These are phyloP conservation scores for Triticum turgidum DNA, from an alignment of 176 grass and related monocot species.

Conservation along the genomic window DNA sequence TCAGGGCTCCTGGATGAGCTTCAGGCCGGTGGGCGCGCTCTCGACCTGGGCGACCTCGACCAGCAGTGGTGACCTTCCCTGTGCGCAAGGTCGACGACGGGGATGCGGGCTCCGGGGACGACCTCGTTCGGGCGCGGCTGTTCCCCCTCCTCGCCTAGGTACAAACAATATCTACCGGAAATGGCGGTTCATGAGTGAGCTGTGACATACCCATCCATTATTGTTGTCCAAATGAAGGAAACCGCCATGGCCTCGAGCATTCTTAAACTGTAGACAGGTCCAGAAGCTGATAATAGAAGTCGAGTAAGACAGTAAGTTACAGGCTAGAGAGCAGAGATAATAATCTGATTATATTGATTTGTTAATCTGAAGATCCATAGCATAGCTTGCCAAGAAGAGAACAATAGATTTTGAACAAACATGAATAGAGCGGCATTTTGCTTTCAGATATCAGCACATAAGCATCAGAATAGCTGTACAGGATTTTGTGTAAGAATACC, in stretches of 20 bases:
- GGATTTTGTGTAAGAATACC: conserved; percentile 43
- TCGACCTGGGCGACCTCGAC: no score
- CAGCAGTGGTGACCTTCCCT: no score
- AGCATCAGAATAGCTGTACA: not conserved
- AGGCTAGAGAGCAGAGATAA: not conserved
- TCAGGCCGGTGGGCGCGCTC: no score
- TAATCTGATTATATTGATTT: not conserved
- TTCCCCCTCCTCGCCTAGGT: not conserved
- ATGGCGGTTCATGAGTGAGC: not conserved
- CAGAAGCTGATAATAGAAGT: conserved; percentile 52
- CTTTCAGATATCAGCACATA: not conserved
- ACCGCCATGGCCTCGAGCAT: conserved; percentile 78
- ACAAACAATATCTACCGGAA: not conserved
- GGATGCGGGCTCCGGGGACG: no score
- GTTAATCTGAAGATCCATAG: not conserved
- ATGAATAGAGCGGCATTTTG: not conserved
- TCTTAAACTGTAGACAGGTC: conserved; percentile 83
- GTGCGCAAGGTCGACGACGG: no score
- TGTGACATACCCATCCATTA: conserved; percentile 49
- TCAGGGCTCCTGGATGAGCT: no score
- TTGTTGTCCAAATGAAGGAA: conserved; percentile 84
- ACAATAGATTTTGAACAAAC: not conserved
- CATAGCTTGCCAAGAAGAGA: not conserved
- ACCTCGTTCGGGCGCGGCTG: no score
- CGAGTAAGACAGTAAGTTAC: not conserved